phyloP scores from a whole-genome alignment of 2,329 filamentous ascomycete species.

The Colletotrichum cereale region DNA sequence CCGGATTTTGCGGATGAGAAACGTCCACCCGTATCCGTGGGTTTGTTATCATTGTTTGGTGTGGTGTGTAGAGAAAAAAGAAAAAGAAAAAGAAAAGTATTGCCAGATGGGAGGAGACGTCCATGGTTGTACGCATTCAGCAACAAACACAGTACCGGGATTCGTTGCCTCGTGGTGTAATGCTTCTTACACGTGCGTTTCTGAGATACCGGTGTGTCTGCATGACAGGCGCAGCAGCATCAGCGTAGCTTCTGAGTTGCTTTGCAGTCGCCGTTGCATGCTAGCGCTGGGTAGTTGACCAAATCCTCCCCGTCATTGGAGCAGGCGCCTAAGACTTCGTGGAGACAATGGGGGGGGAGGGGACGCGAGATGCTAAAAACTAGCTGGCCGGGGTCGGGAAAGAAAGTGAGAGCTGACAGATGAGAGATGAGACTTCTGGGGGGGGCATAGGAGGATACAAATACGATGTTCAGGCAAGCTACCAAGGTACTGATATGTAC shows the following conservation, averaged over 20 bases:
- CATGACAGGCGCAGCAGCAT: neutral
- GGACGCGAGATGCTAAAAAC: neutral
- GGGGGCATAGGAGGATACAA: neutral
- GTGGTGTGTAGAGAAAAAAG: neutral
- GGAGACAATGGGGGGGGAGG: neutral
- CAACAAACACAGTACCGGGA: neutral
- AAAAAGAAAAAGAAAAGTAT: no score
- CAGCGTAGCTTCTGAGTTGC: slow-evolving; percentile 2
- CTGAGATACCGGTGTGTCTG: slow-evolving; percentile 1
- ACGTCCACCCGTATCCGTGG: neutral
- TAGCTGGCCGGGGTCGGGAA: neutral
- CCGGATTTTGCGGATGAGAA: no score
- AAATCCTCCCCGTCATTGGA: slow-evolving; percentile 6
- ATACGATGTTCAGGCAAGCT: neutral
- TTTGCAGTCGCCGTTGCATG: slow-evolving; percentile 3
- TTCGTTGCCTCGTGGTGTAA: slow-evolving; percentile 1
- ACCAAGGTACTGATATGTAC: neutral
- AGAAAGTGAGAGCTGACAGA: slow-evolving; percentile 1
- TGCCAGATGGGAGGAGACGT: neutral
- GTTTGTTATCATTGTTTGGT: neutral
- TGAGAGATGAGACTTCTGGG: slow-evolving; percentile 2
- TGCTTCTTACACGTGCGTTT: slow-evolving; percentile 15
- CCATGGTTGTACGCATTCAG: neutral
- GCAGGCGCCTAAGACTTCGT: slow-evolving; percentile 9
- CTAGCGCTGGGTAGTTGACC: neutral